Base-by-base conservation (phyloP, 208 protist species). In the Leptomonas pyrrhocoris region DNA sequence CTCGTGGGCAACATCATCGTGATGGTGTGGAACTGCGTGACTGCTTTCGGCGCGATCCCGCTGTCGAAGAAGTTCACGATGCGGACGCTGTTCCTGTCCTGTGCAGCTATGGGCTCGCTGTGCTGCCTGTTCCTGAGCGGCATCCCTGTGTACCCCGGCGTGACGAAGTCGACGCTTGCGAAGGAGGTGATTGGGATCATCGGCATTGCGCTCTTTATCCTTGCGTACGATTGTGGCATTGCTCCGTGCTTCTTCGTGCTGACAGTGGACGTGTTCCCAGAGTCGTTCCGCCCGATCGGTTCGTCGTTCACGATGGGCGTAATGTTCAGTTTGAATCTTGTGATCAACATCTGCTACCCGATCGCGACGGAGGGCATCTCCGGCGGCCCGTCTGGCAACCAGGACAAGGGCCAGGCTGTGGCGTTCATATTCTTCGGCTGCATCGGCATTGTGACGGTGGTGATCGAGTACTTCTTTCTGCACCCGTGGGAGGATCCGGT, bases 21-120 rank as follows among this genome's bases (percentile, higher is more conserved):
- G 18, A 88, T 88, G 83, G 42, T 43, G 13, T 88, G 83, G 80
- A 85, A 88, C 68, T 78, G 79, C 42, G 56, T 78, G 21, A 69
- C 73, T 0, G 60, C 76, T 27, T 55, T 83, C 30, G 9, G 36
- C 12, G 75, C 77, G 34, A 72, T 88, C 21, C 76, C 79, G 57
- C 54, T 88, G 27, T 67, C 77, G 25, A 59, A 36, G 18, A 56
- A 51, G 28, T 57, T 73, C 58, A 50, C 53, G 23, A 31, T 72
- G 48, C 68, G 76, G 28, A 56, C 55, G 19, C 38, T 76, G 23
- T 86, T 79, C 51, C 54, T 86, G 42, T 34, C 11, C 30, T 57
- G 53, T 25, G 19, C 70, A 6, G 30, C 80, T 27, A 18, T 74
- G 34, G 56, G 71, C 11, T 71, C 77, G 19, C 5, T 77, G 3